Evolutionary conservation across 202 grass and related monocot genomes (phyloP).

Genomic region (Carex sylvatica): DNA sequence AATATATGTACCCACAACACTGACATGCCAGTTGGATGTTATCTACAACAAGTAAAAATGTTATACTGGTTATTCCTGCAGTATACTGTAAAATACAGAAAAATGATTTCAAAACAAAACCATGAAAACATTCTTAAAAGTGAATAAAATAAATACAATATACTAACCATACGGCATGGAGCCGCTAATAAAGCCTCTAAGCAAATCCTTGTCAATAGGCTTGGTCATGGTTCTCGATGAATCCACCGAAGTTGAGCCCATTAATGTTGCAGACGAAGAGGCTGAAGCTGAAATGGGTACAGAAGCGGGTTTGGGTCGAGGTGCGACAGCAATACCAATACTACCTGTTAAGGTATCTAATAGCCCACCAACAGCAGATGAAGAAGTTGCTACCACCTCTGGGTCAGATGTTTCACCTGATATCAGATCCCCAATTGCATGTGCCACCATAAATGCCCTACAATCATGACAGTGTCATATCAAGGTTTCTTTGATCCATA

Average conservation of each 20-base stretch:
- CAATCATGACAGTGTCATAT: neutral
- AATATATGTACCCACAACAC: neutral
- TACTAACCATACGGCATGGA: slow-evolving; percentile 98
- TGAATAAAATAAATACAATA: slow-evolving; percentile 25
- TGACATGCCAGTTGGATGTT: neutral
- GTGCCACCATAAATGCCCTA: slow-evolving; percentile 92
- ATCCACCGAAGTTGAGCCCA: slow-evolving; percentile 48
- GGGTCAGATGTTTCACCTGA: slow-evolving; percentile 66
- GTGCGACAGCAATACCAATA: slow-evolving; percentile 68
- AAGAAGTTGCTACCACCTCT: slow-evolving; percentile 54
- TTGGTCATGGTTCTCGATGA: slow-evolving; percentile 57
- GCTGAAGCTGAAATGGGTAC: slow-evolving; percentile 59
- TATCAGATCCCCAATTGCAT: slow-evolving; percentile 82
- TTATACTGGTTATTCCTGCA: neutral
- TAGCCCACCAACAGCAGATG: slow-evolving; percentile 73
- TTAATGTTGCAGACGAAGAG: slow-evolving; percentile 49
- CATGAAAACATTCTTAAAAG: slow-evolving; percentile 12
- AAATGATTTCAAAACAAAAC: neutral
- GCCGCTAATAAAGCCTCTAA: slow-evolving; percentile 65
- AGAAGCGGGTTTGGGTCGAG: slow-evolving; percentile 60
- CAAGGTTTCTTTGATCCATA: neutral
- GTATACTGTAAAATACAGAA: neutral
- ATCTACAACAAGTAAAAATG: neutral
- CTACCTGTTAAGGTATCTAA: slow-evolving; percentile 95
- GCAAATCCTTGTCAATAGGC: slow-evolving; percentile 79